Evolutionary conservation across 352 stramenopile genomes (phyloP).

Genomic region (Phytophthora megakarya): DNA sequence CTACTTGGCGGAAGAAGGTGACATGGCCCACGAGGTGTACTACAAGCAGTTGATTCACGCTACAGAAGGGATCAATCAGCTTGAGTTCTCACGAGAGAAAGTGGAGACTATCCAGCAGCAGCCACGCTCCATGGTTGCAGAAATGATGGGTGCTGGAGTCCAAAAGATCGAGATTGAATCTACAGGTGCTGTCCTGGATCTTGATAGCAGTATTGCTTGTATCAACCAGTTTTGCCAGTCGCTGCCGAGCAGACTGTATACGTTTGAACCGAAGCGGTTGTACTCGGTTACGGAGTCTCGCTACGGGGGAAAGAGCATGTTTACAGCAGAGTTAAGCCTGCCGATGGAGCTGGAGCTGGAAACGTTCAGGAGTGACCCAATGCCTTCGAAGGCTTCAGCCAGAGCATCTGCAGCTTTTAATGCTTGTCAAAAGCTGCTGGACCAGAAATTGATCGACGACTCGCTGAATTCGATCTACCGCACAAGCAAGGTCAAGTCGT

Average conservation of each 20-base stretch:
- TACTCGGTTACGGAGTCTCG: conserved; percentile 48
- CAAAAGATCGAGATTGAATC: conserved; percentile 47
- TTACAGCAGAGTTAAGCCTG: conserved; percentile 56
- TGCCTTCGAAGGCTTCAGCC: conserved; percentile 61
- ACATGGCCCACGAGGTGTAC: conserved; percentile 50
- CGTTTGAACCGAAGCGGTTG: conserved; percentile 57
- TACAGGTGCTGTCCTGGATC: conserved; percentile 69
- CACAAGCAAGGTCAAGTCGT: conserved; percentile 51
- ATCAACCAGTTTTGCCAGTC: conserved; percentile 85
- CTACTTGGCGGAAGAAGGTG: conserved; percentile 65
- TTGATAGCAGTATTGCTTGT: conserved; percentile 75
- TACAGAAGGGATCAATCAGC: conserved; percentile 54
- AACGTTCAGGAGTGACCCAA: conserved; percentile 48
- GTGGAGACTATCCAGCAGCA: conserved; percentile 59
- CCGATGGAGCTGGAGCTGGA: conserved; percentile 55
- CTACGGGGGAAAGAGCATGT: conserved; percentile 47
- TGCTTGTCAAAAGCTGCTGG: conserved; percentile 61
- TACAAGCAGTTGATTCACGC: conserved; percentile 54
- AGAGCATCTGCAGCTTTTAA: conserved; percentile 63
- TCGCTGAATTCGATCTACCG: conserved; percentile 82
- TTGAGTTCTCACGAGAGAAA: conserved; percentile 76
- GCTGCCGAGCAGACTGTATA: conserved; percentile 58
- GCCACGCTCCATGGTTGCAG: conserved; percentile 53
- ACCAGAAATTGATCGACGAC: conserved; percentile 56
- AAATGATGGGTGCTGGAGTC: conserved; percentile 43